Evolutionary conservation across 2,329 filamentous ascomycete species (phyloP), one percentile per base, ranked within the genome.

Genomic region (Penicillium sp.): DNA sequence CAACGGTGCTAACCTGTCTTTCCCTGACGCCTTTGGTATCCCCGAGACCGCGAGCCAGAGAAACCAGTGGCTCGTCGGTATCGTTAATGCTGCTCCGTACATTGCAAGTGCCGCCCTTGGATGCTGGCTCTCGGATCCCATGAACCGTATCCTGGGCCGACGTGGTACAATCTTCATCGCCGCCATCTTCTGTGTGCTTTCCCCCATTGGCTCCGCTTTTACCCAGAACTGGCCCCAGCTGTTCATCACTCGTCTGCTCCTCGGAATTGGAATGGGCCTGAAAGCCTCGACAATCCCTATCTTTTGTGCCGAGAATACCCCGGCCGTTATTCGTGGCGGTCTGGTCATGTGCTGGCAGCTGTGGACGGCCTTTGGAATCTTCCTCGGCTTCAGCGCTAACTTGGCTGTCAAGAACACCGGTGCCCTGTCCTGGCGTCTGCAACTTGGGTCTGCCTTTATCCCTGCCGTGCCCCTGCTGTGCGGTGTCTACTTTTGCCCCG

Each of bases 41-140:
- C 65, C 69, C 2, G 66, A 79, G 50, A 42, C 66, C 20, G 62
- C 58, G 11, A 67, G 66, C 38, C 70, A 73, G 10, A 68, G 68
- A 35, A 79, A 84, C 61, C 73, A 74, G 16, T 83, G 81, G 76
- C 73, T 88, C 30, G 75, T 88, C n/a, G 87, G 87, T 40, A 70
- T 88, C 2, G 74, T 90, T 55, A 90, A 90, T 53, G 64, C 74
- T 11, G 82, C 74, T 36, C 79, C 79, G 0, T 81, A 85, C 48
- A 73, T 84, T 45, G 79, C 78, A 16, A 74, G 73, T 60, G 74
- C 76, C 3, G 73, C 73, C 51, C 71, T 82, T 9, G 83, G 84
- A 4, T 85, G 83, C 65, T 88, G 85, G 85, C 69, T 86, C 13
- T 85, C 84, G 0, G 86, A 89, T 55, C 83, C 84, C 1, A 60